Evolutionary conservation across 2,329 filamentous ascomycete genomes (phyloP), one percentile per base, ranked within the genome.

Genomic region (Scytalidium lignicola): DNA sequence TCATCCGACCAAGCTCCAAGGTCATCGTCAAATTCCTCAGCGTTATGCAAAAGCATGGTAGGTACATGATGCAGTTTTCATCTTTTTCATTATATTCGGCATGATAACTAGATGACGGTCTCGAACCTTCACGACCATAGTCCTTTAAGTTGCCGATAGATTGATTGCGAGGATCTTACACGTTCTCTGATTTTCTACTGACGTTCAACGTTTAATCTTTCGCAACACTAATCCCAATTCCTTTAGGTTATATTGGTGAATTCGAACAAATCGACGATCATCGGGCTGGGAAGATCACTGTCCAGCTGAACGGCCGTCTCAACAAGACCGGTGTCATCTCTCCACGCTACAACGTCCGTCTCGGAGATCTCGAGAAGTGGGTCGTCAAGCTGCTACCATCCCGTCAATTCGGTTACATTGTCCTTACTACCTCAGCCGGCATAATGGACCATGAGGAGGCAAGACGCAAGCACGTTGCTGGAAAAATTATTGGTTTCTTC

Each of bases 361-460:
- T 99, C 69, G 78, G 82, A 68, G 93, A 99, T 67, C 83, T 99
- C 71, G 93, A 99, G 89, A 96, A 97, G 83, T 99, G 93, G 93
- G 90, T 97, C 67, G 90, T 95, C 79, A 95, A 95, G 85, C 88
- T 99, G 70, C 85, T 99, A 60, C 93, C 93, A 63, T 91, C 93
- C 62, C 93, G 93, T 96, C 93, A 99, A 79, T 99, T 99, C 83
- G 93, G 93, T 70, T 96, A 90, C 80, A 90, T 99, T 70, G 90
- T 99, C 76, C 87, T 99, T 68, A 99, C 93, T 74, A 99, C 93
- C 76, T 96, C 91, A 54, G 90, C 93, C 59, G 93, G 93, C 74
- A 99, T 99, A 76, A 97, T 99, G 92, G 93, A 99, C 81, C 93
- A 99, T 81, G 93, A 99, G 83, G 93, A 99, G 85, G 93, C 93